phyloP scores from a whole-genome alignment of 2,329 filamentous ascomycete genomes.

The Colletotrichum sp. region DNA sequence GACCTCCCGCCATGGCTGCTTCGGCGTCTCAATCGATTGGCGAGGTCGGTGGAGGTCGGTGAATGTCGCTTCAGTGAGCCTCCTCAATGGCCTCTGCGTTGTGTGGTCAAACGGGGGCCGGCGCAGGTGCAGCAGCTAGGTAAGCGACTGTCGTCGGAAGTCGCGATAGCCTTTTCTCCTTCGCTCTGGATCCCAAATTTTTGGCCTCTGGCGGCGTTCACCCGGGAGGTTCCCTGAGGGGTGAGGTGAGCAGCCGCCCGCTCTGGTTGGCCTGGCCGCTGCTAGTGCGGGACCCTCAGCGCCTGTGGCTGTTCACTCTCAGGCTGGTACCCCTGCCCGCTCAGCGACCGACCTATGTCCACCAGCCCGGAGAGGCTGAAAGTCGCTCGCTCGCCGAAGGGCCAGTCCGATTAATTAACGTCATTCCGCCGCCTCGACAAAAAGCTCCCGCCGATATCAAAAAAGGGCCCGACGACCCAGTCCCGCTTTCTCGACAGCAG shows the following conservation, averaged over 20 bases:
- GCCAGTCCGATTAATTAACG: conserved; percentile 13
- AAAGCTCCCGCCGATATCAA: neutral
- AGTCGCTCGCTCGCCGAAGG: conserved; percentile 2
- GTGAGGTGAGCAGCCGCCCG: neutral
- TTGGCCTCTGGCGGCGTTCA: conserved; percentile 8
- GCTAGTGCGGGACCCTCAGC: neutral
- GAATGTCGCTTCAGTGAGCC: conserved; percentile 5
- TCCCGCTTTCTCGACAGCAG: conserved; percentile 9
- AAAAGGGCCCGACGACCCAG: neutral
- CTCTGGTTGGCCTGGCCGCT: conserved; percentile 4
- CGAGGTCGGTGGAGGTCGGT: neutral
- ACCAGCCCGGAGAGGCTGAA: conserved; percentile 20
- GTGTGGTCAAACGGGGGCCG: neutral
- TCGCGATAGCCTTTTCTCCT: neutral
- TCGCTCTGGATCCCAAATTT: conserved; percentile 8
- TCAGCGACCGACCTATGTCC: conserved; percentile 4
- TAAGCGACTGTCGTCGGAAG: conserved; percentile 20
- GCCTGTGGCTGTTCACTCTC: neutral
- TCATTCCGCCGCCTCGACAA: conserved; percentile 7
- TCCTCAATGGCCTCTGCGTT: conserved; percentile 12
- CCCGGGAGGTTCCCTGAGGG: neutral
- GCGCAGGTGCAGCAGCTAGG: conserved; percentile 2
- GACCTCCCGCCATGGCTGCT: conserved; percentile 78
- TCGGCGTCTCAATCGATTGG: neutral
- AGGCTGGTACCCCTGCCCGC: neutral